Evolutionary conservation across 2,329 filamentous ascomycete species (phyloP).

Genomic region (Alternaria sp.): DNA sequence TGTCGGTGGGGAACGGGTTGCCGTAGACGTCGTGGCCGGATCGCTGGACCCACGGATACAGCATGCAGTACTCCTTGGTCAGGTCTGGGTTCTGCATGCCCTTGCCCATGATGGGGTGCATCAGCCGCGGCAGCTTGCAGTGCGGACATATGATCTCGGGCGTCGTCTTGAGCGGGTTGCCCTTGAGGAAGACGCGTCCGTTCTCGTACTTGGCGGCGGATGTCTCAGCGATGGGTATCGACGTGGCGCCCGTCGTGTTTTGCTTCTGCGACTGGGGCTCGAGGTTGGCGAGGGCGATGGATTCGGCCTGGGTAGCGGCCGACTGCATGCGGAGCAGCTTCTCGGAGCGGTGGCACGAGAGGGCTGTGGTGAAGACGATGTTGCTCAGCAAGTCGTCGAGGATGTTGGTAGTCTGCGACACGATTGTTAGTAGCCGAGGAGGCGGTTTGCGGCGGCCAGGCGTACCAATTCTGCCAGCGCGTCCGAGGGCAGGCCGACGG

Average conservation of each 20-base stretch:
- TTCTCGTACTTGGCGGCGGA: constrained; percentile 74
- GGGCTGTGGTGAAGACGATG: constrained; percentile 75
- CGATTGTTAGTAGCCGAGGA: constrained; percentile 26
- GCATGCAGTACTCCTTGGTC: constrained; percentile 74
- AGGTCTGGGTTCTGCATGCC: constrained; percentile 69
- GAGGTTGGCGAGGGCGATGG: constrained; percentile 46
- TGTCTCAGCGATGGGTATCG: constrained; percentile 61
- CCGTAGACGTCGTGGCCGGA: constrained; percentile 81
- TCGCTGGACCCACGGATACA: constrained; percentile 77
- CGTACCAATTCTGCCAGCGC: constrained; percentile 43
- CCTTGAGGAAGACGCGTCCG: constrained; percentile 71
- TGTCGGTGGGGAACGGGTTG: constrained; percentile 77
- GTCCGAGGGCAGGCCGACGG: constrained; percentile 35
- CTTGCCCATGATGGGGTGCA: constrained; percentile 74
- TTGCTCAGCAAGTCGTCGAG: constrained; percentile 79
- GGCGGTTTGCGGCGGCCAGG: constrained; percentile 8
- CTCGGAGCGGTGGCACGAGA: constrained; percentile 78
- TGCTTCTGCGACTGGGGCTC: constrained; percentile 44
- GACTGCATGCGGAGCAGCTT: constrained; percentile 72
- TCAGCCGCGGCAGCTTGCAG: constrained; percentile 75
- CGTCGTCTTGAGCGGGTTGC: constrained; percentile 74
- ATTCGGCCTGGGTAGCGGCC: constrained; percentile 60
- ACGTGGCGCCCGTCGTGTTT: constrained; percentile 52
- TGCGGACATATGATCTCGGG: constrained; percentile 75
- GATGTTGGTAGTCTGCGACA: constrained; percentile 53